These are phyloP conservation scores for Draba incana DNA, from an alignment of 345 rosid genomes.

Conservation along the genomic window DNA sequence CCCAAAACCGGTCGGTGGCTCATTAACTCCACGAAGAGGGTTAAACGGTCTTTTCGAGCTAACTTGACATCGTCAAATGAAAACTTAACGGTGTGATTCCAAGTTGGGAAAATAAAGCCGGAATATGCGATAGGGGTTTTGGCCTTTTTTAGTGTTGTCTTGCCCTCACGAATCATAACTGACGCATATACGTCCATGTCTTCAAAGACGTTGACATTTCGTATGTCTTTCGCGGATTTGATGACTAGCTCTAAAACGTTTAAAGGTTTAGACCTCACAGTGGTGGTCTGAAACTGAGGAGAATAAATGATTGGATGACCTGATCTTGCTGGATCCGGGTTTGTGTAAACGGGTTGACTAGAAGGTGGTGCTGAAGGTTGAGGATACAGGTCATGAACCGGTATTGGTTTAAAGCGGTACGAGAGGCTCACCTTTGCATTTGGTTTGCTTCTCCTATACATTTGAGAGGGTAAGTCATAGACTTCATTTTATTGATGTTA, in stretches of 20 bases:
- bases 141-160: slow-evolving; percentile 30
- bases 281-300: slow-evolving; percentile 18
- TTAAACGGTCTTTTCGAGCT: slow-evolving; percentile 55
- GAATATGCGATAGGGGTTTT: slow-evolving; percentile 50
- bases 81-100: slow-evolving; percentile 67
- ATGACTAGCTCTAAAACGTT: slow-evolving; percentile 64
- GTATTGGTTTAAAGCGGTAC: slow-evolving; percentile 51
- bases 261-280: too few relatives aligned
- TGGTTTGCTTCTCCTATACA: slow-evolving; percentile 47
- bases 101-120: slow-evolving; percentile 61
- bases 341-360: slow-evolving; percentile 20
- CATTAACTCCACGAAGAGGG: slow-evolving; percentile 54
- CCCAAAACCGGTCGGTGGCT: slow-evolving; percentile 62
- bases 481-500: slow-evolving; percentile 39
- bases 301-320: slow-evolving; percentile 20
- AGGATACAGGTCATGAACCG: slow-evolving; percentile 9
- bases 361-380: slow-evolving; percentile 15
- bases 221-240: slow-evolving; percentile 57
- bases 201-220: slow-evolving; percentile 57
- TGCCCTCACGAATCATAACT: slow-evolving; percentile 55
- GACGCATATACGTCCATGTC: slow-evolving; percentile 76
- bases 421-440: slow-evolving; percentile 63
- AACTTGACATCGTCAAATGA: slow-evolving; percentile 47
- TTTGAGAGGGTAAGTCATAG: slow-evolving; percentile 52
- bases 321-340: slow-evolving; percentile 10